A percentile compares a stretch with the other conserved stretches of the same genome.
Evolutionary conservation across 73 alveolate species (phyloP).

Genomic region (Halteria grandinella): DNA sequence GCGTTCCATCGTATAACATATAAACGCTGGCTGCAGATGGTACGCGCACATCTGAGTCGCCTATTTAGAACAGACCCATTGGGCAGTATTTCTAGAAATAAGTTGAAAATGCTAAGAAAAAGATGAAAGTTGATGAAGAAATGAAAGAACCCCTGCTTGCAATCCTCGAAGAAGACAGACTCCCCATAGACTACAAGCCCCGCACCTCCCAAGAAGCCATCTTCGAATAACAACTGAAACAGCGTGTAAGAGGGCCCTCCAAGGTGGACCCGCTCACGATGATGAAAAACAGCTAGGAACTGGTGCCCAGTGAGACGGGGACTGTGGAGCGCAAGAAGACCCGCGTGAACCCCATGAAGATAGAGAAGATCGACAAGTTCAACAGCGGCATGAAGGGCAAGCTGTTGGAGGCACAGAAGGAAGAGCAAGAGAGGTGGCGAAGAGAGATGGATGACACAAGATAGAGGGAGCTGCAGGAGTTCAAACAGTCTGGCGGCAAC

Average conservation of each 20-base stretch:
- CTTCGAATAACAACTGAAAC: neutral
- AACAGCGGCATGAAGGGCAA: neutral
- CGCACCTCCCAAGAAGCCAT: too few relatives aligned
- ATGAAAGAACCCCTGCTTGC: too few relatives aligned
- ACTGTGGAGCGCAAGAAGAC: conserved; percentile 43
- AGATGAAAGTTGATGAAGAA: neutral
- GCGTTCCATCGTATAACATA: conserved; percentile 17
- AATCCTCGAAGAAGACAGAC: too few relatives aligned
- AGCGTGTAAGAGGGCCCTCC: neutral
- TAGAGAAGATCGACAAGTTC: neutral
- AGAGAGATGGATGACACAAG: conserved; percentile 12
- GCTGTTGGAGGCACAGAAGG: conserved; percentile 28
- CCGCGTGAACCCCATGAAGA: neutral
- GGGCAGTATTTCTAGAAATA: neutral
- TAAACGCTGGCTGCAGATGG: neutral
- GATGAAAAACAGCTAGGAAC: neutral
- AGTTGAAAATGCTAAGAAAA: neutral
- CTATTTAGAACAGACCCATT: conserved; percentile 5
- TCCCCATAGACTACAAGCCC: too few relatives aligned
- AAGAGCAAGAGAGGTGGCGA: conserved; percentile 17
- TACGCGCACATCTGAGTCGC: neutral
- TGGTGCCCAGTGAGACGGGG: neutral
- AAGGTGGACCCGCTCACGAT: neutral
- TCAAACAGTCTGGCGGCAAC: conserved; percentile 17
- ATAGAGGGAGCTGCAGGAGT: conserved; percentile 21